Evolutionary conservation across 371 early-diverging fungal genomes (phyloP).

Genomic region (Circinella umbellata): DNA sequence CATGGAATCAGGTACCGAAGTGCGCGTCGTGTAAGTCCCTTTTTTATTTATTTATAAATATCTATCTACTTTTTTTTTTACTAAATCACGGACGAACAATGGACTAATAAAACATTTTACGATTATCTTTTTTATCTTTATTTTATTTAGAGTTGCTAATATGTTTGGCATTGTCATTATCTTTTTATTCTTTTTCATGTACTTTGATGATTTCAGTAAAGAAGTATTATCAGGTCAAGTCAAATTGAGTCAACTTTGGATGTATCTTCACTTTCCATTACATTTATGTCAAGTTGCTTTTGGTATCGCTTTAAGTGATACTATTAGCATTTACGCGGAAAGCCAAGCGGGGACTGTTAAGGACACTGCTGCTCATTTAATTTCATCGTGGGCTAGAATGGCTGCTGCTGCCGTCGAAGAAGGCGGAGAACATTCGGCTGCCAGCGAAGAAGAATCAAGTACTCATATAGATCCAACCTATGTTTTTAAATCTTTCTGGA

Average conservation of each 20-base stretch:
- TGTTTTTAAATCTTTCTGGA: constrained; percentile 46
- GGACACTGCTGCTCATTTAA: constrained; percentile 4
- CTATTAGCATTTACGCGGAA: constrained; percentile 44
- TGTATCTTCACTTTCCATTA: constrained; percentile 64
- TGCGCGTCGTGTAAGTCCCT: constrained; percentile 39
- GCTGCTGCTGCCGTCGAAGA: constrained; percentile 18
- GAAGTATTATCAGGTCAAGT: constrained; percentile 33
- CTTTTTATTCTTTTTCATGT: constrained; percentile 58
- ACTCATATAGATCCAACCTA: constrained; percentile 25
- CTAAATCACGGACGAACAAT: background rate
- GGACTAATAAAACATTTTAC: background rate
- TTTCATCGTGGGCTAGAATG: constrained; percentile 12
- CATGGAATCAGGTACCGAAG: constrained; percentile 34
- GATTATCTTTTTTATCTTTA: background rate
- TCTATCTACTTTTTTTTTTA: too few relatives aligned
- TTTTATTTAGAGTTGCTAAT: constrained; percentile 35
- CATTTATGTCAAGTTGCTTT: constrained; percentile 62
- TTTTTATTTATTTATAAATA: background rate
- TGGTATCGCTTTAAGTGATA: constrained; percentile 59
- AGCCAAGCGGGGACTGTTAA: constrained; percentile 21
- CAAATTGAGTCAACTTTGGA: constrained; percentile 57
- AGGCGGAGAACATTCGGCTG: background rate
- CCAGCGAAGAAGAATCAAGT: constrained; percentile 9
- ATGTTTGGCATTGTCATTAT: constrained; percentile 53
- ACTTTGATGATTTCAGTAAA: constrained; percentile 54